Base-by-base conservation (phyloP, 2,329 filamentous ascomycete species). In the Xylariaceae sp. region DNA sequence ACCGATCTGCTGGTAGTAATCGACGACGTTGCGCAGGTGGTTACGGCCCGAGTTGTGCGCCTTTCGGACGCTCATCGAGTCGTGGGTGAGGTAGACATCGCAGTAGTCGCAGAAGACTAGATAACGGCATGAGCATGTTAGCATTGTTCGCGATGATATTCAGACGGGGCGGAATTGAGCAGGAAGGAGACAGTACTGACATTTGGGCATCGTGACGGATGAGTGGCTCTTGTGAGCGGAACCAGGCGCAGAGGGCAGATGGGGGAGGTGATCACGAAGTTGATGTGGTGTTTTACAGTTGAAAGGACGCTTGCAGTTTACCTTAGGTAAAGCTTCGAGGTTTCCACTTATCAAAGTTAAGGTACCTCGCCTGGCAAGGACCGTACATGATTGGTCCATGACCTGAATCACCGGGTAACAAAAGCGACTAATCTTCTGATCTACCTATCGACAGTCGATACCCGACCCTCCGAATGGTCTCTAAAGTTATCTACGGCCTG, bases 41-140 rank as follows among this genome's bases (percentile, higher is more conserved):
- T 99, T 99, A 63, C 92, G 85, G 55, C 94, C 94, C 68, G 84
- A 87, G 77, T 99, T 99, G 74, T 99, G 94, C 44, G 94, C 94
- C 76, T 97, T 97, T 64, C 94, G 91, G 73, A 99, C 94, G 74
- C 90, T 96, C 92, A 97, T 97, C 41, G 90, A 96, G 80, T 99
- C 94, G 81, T 99, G 94, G 60, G 94, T 99, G 63, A 99, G 87
- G 81, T 99, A 99, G 71, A 99, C 94, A 87, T 99, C 94, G 82
- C 94, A 99, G 74, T 99, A 99, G 72, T 99, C 94, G 80, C 91
- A 89, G 71, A 89, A 89, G 81, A 88, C 85, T 89, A 66, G 49
- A 14, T 44, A 39, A 64, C 6, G 36, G 31, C 49, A 22, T 18
- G 38, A 36, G 39, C 41, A 57, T 48, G 58, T 59, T 62, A 61